A percentile compares a stretch with the other conserved stretches of the same genome.
Evolutionary conservation across 495 filamentous ascomycete genomes (phyloP).

Genomic region (Aspergillus sclerotioniger): DNA sequence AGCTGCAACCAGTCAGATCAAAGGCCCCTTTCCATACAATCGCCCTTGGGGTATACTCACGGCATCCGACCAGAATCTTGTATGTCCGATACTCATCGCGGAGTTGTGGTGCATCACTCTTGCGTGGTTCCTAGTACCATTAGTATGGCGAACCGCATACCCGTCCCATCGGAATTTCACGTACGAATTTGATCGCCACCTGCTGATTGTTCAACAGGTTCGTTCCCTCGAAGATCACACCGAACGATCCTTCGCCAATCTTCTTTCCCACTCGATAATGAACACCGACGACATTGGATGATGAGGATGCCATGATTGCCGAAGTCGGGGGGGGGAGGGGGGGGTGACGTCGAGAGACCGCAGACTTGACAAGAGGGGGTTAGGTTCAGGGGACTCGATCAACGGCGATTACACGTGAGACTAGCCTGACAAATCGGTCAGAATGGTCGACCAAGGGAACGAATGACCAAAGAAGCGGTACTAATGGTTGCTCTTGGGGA

Average conservation of each 20-base stretch:
- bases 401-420: constrained; percentile 31
- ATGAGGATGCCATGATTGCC: constrained; percentile 79
- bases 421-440: constrained; percentile 12
- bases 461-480: background rate
- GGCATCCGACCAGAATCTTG: constrained; percentile 98
- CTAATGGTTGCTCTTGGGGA: background rate
- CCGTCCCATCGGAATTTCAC: constrained; percentile 31
- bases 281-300: constrained; percentile 97
- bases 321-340: constrained; percentile 10
- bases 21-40: constrained; percentile 5
- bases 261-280: constrained; percentile 99
- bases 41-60: constrained; percentile 59
- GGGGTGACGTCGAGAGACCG: constrained; percentile 17
- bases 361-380: constrained; percentile 25
- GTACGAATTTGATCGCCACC: constrained; percentile 98
- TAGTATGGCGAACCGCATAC: constrained; percentile 12
- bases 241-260: constrained; percentile 98
- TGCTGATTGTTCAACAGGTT: constrained; percentile 99
- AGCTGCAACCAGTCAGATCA: constrained; percentile 53
- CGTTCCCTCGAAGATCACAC: constrained; percentile 98
- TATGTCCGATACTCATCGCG: constrained; percentile 99
- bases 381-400: constrained; percentile 28
- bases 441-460: constrained; percentile 1
- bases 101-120: constrained; percentile 96
- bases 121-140: constrained; percentile 79